Evolutionary conservation across 225 moss, liverwort and hornwort genomes (phyloP).

Genomic region (Climacium dendroides): DNA sequence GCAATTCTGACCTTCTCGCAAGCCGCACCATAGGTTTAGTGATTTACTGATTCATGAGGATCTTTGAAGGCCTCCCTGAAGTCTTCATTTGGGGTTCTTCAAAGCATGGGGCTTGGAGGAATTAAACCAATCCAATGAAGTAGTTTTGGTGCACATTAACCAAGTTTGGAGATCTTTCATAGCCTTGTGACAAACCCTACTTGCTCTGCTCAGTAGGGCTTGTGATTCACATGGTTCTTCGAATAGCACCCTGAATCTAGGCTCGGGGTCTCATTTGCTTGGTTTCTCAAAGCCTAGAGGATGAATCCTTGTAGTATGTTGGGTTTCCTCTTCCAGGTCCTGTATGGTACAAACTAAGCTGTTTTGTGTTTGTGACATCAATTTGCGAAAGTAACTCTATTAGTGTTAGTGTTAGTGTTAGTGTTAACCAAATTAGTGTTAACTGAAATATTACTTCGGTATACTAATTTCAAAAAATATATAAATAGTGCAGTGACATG

Average conservation of each 20-base stretch:
- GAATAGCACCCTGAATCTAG: neutral
- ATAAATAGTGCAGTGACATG: neutral
- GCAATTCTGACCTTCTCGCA: neutral
- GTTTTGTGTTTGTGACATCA: neutral
- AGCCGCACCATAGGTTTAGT: neutral
- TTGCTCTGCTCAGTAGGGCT: neutral
- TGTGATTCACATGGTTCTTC: neutral
- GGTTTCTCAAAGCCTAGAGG: neutral
- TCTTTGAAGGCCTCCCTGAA: neutral
- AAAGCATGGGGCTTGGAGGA: neutral
- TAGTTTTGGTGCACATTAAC: neutral
- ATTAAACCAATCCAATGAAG: neutral
- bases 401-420: too few species aligned
- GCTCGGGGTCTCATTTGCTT: neutral
- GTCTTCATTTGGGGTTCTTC: neutral
- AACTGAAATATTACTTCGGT: neutral
- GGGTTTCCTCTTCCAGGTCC: neutral
- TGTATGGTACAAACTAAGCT: too few species aligned
- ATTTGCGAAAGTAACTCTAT: neutral
- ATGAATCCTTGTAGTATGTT: neutral
- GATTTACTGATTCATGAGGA: neutral
- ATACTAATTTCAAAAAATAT: too few species aligned
- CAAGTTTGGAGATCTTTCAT: neutral
- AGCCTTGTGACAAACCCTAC: neutral
- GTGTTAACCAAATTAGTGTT: neutral